Conservation (phyloP, 1,139 yeast species). For the Yamadazyma pseudoaaseri region DNA sequence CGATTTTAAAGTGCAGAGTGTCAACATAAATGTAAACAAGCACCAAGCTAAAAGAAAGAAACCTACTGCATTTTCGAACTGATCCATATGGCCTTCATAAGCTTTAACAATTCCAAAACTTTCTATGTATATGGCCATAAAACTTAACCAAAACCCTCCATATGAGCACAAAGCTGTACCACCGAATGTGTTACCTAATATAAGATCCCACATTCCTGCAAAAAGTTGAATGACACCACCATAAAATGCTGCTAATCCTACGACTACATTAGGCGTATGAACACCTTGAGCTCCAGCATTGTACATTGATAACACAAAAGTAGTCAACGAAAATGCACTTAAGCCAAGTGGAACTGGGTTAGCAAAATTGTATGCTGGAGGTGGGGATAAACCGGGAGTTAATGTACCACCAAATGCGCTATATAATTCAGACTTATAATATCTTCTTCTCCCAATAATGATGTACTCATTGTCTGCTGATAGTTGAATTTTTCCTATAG, state of each 20-base stretch:
- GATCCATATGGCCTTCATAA: constrained; percentile 44
- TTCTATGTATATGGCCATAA: constrained; percentile 56
- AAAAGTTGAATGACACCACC: constrained; percentile 67
- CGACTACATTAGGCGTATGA: constrained; percentile 32
- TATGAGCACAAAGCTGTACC: constrained; percentile 65
- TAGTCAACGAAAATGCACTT: constrained; percentile 51
- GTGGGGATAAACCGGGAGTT: constrained; percentile 22
- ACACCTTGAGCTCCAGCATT: constrained; percentile 43
- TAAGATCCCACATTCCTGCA: constrained; percentile 66
- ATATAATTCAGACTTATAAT: constrained; percentile 32
- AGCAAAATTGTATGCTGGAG: constrained; percentile 34
- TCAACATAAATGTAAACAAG: constrained; percentile 57
- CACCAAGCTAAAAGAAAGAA: constrained; percentile 67
- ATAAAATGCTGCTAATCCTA: constrained; percentile 45
- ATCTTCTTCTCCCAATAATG: constrained; percentile 30
- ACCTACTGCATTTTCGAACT: constrained; percentile 53
- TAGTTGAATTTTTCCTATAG: constrained; percentile 19
- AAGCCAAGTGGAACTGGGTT: constrained; percentile 65
- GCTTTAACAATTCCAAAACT: constrained; percentile 55
- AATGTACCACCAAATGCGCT: constrained; percentile 72
- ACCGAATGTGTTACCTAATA: constrained; percentile 65
- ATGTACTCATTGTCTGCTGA: constrained; percentile 24
- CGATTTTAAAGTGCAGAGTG: constrained; percentile 59
- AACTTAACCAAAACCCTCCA: constrained; percentile 76
- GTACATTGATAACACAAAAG: constrained; percentile 45